Percentiles rank a stretch among this genome's conserved stretches.
Evolutionary conservation across 257 asterid genomes (phyloP).

Genomic region (Linaria vulgaris): DNA sequence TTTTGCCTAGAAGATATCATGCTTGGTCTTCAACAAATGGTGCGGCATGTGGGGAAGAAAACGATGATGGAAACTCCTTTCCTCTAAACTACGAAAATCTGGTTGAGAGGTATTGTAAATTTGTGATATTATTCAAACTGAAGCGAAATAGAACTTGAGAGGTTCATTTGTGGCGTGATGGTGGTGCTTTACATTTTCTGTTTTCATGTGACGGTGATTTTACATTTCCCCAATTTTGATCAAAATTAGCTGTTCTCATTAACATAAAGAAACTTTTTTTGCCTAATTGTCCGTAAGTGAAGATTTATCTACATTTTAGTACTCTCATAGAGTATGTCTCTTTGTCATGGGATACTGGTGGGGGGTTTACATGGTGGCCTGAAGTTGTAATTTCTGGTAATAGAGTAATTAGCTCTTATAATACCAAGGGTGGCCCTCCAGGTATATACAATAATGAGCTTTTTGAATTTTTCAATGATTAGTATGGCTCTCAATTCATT

Average conservation of each 20-base stretch:
- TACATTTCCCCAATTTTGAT: slow-evolving; percentile 13
- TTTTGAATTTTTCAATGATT: not conserved
- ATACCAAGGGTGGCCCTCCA: slow-evolving; percentile 11
- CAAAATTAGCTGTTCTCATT: slow-evolving; percentile 19
- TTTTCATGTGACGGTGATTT: slow-evolving; percentile 19
- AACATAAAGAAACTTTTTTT: not conserved
- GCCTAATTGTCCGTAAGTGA: not conserved
- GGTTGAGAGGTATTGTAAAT: slow-evolving; percentile 51
- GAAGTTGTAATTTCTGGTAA: slow-evolving; percentile 8
- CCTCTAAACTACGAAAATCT: slow-evolving; percentile 62
- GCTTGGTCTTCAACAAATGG: slow-evolving; percentile 78
- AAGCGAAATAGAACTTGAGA: not conserved
- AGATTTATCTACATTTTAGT: not conserved
- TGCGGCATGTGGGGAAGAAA: slow-evolving; percentile 35
- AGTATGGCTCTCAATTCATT: slow-evolving; percentile 7
- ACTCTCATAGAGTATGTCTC: not conserved
- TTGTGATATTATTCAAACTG: not conserved
- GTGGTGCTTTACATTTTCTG: slow-evolving; percentile 3
- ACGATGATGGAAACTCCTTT: slow-evolving; percentile 63
- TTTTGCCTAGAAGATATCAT: slow-evolving; percentile 95
- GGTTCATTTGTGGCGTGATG: not conserved
- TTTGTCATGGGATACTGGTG: not conserved
- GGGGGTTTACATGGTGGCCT: not conserved
- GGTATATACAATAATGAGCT: not conserved
- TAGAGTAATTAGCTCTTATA: slow-evolving; percentile 6